Conservation (phyloP, 108 stramenopile genomes). For the Epipyxis sp. region DNA sequence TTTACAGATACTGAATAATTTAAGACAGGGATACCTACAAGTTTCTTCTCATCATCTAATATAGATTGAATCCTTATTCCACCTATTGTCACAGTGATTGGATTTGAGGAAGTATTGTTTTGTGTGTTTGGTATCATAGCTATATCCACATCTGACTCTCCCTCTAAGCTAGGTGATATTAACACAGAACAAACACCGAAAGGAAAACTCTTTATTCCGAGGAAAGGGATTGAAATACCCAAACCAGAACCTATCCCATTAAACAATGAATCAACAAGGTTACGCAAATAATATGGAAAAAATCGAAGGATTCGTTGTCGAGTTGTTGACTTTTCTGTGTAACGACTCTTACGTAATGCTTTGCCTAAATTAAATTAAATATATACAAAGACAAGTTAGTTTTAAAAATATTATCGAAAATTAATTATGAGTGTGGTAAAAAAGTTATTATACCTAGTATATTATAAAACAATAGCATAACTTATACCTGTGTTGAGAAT, state of each 20-base stretch:
- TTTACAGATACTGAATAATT: neutral
- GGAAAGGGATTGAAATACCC: constrained; percentile 1
- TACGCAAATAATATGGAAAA: too few relatives aligned
- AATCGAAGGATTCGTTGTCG: too few relatives aligned
- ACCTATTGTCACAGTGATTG: constrained; percentile 27
- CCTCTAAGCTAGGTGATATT: neutral
- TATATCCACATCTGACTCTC: constrained; percentile 2
- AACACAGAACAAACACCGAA: constrained; percentile 11
- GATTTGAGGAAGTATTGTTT: neutral
- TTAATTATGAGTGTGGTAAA: too few relatives aligned
- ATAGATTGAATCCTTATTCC: neutral
- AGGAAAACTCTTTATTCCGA: constrained; percentile 4
- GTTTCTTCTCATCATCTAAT: neutral
- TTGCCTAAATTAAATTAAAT: too few relatives aligned
- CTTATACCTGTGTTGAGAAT: too few relatives aligned
- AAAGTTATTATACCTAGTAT: too few relatives aligned
- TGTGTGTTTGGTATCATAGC: neutral
- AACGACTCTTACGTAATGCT: too few relatives aligned
- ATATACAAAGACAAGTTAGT: too few relatives aligned
- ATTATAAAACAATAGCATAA: too few relatives aligned
- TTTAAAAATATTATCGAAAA: too few relatives aligned
- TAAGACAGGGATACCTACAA: neutral
- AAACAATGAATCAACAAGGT: neutral
- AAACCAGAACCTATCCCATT: neutral
- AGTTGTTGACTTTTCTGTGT: too few relatives aligned